phyloP scores from a whole-genome alignment of 106 monocot genomes.

The Platanthera zijinensis region DNA sequence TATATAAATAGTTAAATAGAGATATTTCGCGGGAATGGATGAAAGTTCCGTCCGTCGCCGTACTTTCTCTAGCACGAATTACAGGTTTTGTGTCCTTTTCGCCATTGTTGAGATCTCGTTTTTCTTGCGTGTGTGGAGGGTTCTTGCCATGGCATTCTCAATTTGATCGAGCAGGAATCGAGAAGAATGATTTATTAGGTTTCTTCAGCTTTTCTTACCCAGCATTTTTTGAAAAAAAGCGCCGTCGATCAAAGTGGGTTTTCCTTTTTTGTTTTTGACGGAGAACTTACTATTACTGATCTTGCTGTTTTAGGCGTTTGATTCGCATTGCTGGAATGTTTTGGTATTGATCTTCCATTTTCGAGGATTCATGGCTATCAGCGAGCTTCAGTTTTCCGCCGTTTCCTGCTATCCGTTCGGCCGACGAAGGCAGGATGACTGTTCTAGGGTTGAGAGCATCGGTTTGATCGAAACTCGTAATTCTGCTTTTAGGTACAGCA shows the following conservation, averaged over 20 bases:
- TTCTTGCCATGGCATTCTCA: neutral
- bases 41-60: too few relatives aligned
- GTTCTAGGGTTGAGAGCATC: neutral
- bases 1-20: too few relatives aligned
- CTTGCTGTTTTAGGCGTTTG: neutral
- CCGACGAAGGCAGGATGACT: constrained; percentile 8
- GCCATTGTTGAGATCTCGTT: neutral
- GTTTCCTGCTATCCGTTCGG: constrained; percentile 9
- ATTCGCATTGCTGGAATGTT: constrained; percentile 19
- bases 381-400: constrained; percentile 16
- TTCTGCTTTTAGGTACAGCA: neutral
- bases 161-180: neutral
- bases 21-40: too few relatives aligned
- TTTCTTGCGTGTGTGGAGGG: neutral
- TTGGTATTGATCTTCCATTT: constrained; percentile 12
- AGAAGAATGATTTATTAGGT: neutral
- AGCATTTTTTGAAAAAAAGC: neutral
- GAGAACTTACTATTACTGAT: neutral
- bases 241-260: neutral
- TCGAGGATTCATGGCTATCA: constrained; percentile 29
- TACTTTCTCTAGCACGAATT: constrained; percentile 4
- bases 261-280: neutral
- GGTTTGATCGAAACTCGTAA: constrained; percentile 5
- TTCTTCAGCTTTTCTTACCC: neutral
- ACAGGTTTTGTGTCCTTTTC: constrained; percentile 1